phyloP scores from a whole-genome alignment of 768 basidiomycete species.

The Lactarius indigo region DNA sequence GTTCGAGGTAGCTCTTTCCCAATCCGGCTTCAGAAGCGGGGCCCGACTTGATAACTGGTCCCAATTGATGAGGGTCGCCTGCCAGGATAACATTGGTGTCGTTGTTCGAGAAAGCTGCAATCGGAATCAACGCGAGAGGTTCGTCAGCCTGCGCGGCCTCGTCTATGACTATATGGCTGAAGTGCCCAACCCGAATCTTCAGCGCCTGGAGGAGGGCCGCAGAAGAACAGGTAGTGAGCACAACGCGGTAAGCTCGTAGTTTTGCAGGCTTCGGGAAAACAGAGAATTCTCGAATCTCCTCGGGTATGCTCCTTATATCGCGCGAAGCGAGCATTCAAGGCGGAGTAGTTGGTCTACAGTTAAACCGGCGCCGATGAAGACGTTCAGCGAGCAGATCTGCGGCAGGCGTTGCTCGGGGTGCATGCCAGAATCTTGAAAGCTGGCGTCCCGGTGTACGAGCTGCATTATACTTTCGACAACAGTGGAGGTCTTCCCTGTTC shows the following conservation, averaged over 20 bases:
- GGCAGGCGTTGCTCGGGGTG: conserved; percentile 39
- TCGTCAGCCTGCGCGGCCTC: conserved; percentile 65
- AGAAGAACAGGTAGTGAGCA: conserved; percentile 57
- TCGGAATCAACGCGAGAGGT: conserved; percentile 50
- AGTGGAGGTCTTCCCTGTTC: conserved; percentile 40
- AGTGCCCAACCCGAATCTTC: conserved; percentile 52
- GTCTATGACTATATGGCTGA: conserved; percentile 58
- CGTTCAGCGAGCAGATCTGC: conserved; percentile 36
- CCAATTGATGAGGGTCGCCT: conserved; percentile 39
- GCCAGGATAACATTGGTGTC: conserved; percentile 38
- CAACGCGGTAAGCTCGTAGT: conserved; percentile 44
- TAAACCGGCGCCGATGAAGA: conserved; percentile 27
- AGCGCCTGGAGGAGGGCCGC: conserved; percentile 46
- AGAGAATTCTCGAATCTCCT: conserved; percentile 38
- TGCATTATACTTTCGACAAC: conserved; percentile 38
- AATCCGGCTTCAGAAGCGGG: conserved; percentile 32
- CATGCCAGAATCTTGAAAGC: conserved; percentile 33
- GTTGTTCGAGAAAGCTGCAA: conserved; percentile 33
- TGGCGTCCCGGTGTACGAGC: conserved; percentile 27
- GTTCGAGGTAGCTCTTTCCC: conserved; percentile 35
- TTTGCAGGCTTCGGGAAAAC: conserved; percentile 34
- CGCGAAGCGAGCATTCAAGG: conserved; percentile 53
- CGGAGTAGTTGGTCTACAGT: conserved; percentile 43
- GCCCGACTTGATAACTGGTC: conserved; percentile 36
- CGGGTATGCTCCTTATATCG: conserved; percentile 34